Evolutionary conservation across 495 filamentous ascomycete genomes (phyloP).

Genomic region (Bryoglossum gracile): DNA sequence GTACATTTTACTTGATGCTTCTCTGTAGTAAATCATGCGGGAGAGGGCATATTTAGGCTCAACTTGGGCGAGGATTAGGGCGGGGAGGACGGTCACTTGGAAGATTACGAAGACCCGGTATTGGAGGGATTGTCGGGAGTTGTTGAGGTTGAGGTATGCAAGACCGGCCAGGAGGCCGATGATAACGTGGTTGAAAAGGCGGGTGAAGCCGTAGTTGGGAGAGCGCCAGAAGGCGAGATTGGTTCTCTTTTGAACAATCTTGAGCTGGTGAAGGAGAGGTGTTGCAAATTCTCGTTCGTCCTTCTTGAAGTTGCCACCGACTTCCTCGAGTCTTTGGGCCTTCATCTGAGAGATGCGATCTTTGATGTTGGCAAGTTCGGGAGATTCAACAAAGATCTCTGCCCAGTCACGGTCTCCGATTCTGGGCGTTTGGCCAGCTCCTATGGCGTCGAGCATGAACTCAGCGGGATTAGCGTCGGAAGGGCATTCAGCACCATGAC

Average conservation of each 20-base stretch:
- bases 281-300: conserved; percentile 56
- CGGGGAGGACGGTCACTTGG: conserved; percentile 53
- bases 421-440: conserved; percentile 63
- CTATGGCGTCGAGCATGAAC: conserved; percentile 79
- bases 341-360: conserved; percentile 62
- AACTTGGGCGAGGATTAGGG: conserved; percentile 36
- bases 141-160: conserved; percentile 69
- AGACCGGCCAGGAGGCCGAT: conserved; percentile 70
- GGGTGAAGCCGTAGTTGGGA: conserved; percentile 64
- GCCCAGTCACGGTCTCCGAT: conserved; percentile 73
- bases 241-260: conserved; percentile 54
- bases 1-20: conserved; percentile 63
- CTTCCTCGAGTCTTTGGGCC: conserved; percentile 41
- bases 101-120: conserved; percentile 74
- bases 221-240: conserved; percentile 69
- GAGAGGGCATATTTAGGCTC: conserved; percentile 60
- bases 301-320: conserved; percentile 60
- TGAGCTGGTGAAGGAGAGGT: conserved; percentile 49
- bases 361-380: conserved; percentile 62
- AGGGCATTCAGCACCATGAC: conserved; percentile 53
- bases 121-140: conserved; percentile 63
- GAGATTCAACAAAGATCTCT: conserved; percentile 66
- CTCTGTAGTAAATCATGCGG: conserved; percentile 62
- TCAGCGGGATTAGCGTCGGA: conserved; percentile 63
- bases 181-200: conserved; percentile 75